These are phyloP conservation scores for Diddensiella transvaalensis DNA, from an alignment of 805 yeast genomes.

Conservation along the genomic window DNA sequence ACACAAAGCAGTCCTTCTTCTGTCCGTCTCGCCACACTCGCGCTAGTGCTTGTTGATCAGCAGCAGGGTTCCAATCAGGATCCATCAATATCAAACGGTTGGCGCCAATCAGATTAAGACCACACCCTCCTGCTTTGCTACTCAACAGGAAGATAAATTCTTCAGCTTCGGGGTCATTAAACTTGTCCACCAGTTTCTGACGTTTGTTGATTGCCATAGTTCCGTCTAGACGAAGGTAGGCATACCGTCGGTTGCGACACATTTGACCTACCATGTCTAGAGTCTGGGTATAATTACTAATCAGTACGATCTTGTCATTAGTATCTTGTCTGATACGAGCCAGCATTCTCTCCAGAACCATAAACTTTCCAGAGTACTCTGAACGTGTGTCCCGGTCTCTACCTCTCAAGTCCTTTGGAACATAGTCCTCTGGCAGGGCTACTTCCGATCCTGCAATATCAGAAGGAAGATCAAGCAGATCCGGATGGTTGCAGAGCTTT, in stretches of 20 bases:
- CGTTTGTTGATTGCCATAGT: conserved; percentile 88
- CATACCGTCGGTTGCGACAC: conserved; percentile 75
- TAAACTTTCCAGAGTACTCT: conserved; percentile 81
- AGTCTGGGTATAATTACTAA: conserved; percentile 93
- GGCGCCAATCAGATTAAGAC: conserved; percentile 95
- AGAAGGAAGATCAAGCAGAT: conserved; percentile 66
- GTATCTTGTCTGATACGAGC: conserved; percentile 73
- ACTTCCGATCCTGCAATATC: conserved; percentile 70
- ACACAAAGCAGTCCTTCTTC: conserved; percentile 92
- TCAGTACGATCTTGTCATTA: conserved; percentile 89
- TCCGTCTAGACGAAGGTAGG: conserved; percentile 82
- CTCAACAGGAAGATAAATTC: conserved; percentile 87
- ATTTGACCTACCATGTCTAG: conserved; percentile 82
- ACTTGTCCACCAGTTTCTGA: conserved; percentile 85
- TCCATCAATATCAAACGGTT: conserved; percentile 84
- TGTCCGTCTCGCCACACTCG: conserved; percentile 99
- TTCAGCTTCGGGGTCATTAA: conserved; percentile 83
- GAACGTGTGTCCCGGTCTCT: conserved; percentile 71
- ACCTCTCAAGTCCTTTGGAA: conserved; percentile 42
- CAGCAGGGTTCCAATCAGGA: conserved; percentile 98
- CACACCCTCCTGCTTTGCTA: conserved; percentile 98
- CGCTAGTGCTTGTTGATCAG: conserved; percentile 96
- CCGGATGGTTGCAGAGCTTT: conserved; percentile 93
- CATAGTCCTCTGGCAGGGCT: conserved; percentile 68
- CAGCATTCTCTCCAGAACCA: conserved; percentile 79